A percentile compares a stretch with the other conserved stretches of the same genome.
phyloP scores from a whole-genome alignment of 441 rosid genomes.

The Cnidoscolus chayamansa region DNA sequence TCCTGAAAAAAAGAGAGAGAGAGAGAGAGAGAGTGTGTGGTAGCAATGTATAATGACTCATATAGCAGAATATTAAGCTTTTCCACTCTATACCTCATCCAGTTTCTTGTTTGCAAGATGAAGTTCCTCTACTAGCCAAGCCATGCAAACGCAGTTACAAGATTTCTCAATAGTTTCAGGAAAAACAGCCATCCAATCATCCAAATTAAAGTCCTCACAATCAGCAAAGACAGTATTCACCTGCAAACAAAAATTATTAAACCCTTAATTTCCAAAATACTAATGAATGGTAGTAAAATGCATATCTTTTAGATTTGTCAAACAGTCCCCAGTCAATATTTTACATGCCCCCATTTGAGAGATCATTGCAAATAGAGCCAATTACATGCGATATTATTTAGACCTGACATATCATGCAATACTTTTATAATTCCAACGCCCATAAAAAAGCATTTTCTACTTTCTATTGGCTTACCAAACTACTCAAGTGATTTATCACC shows the following conservation, averaged over 20 bases:
- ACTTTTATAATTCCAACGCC: not conserved
- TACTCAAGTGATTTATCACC: not conserved
- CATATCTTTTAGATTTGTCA: not conserved
- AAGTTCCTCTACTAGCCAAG: slow-evolving; percentile 70
- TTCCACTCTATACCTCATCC: slow-evolving; percentile 41
- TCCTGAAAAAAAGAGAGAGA: slow-evolving; percentile 41
- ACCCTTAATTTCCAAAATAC: slow-evolving; percentile 22
- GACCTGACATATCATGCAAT: not conserved
- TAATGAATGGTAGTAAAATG: not conserved
- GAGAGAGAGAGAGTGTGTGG: not conserved
- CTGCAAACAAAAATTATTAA: slow-evolving; percentile 40
- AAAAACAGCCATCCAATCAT: slow-evolving; percentile 54
- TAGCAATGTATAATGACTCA: not conserved
- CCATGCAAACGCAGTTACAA: slow-evolving; percentile 47
- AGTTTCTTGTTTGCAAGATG: slow-evolving; percentile 37
- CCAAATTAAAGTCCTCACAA: slow-evolving; percentile 31
- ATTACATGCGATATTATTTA: not conserved
- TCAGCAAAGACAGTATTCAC: slow-evolving; percentile 38
- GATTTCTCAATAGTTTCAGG: slow-evolving; percentile 47
- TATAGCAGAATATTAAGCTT: slow-evolving; percentile 6
- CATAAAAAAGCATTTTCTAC: not conserved
- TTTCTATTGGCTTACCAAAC: slow-evolving; percentile 4
- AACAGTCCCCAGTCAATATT: not conserved
- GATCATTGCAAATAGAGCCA: not conserved
- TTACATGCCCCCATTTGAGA: not conserved